Percentiles rank a stretch among this genome's conserved stretches.
phyloP scores from a whole-genome alignment of 2,329 filamentous ascomycete species.

The Pyricularia sp. region DNA sequence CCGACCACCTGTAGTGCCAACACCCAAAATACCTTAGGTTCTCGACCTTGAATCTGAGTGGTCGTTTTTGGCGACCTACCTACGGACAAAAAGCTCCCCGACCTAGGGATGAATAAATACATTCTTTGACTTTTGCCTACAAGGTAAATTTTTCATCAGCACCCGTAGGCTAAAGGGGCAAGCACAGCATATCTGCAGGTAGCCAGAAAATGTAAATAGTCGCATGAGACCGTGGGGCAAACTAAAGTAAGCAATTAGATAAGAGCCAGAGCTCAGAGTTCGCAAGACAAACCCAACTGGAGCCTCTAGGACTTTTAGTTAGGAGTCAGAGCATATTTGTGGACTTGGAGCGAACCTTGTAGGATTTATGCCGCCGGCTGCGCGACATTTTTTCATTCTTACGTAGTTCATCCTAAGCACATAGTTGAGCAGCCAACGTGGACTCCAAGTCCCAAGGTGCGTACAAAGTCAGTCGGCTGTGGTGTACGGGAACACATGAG shows the following conservation, averaged over 20 bases:
- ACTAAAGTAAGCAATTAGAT: background rate
- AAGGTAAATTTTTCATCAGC: background rate
- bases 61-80: background rate
- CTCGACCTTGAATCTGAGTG: background rate
- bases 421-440: too few relatives aligned
- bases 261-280: background rate
- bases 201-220: background rate
- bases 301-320: background rate
- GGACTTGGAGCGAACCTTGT: too few relatives aligned
- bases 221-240: background rate
- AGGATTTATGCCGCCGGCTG: too few relatives aligned
- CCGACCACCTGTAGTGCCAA: background rate
- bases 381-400: too few relatives aligned
- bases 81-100: background rate
- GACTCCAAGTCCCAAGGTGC: too few relatives aligned
- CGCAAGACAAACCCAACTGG: background rate
- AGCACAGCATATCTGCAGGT: background rate
- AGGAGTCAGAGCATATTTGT: background rate
- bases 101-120: background rate
- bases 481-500: too few relatives aligned
- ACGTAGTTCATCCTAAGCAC: too few relatives aligned
- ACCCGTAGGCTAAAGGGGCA: background rate
- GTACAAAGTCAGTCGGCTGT: too few relatives aligned
- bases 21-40: background rate
- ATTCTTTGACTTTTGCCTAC: background rate